phyloP scores from a whole-genome alignment of 1,139 yeast species.

The Wickerhamomyces sp. region DNA sequence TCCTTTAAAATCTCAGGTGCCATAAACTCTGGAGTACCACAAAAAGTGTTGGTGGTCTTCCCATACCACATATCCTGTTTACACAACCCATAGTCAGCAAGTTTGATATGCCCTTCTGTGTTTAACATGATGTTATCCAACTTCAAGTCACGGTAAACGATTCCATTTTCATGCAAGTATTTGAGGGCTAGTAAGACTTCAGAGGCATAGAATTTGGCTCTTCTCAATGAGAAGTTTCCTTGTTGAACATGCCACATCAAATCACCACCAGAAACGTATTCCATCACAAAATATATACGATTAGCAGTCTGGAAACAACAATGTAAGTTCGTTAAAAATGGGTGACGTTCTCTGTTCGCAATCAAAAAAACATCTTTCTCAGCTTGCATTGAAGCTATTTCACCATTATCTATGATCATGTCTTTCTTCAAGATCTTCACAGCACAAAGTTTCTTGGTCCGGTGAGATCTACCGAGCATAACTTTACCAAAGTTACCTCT shows the following conservation, averaged over 20 bases:
- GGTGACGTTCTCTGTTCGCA: constrained; percentile 88
- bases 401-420: constrained; percentile 90
- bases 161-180: constrained; percentile 93
- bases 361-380: constrained; percentile 89
- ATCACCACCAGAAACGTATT: constrained; percentile 96
- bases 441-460: constrained; percentile 71
- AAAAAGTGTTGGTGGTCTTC: constrained; percentile 89
- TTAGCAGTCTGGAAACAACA: constrained; percentile 98
- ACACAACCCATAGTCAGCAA: constrained; percentile 96
- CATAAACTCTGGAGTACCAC: constrained; percentile 99
- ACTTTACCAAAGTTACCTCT: constrained; percentile 98
- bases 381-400: constrained; percentile 89
- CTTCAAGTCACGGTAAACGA: constrained; percentile 93
- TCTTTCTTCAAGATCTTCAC: constrained; percentile 94
- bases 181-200: constrained; percentile 89
- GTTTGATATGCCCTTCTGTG: constrained; percentile 89
- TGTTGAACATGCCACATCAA: constrained; percentile 99
- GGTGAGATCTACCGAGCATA: constrained; percentile 91
- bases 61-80: constrained; percentile 93
- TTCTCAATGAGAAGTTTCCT: constrained; percentile 77
- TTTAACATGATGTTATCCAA: constrained; percentile 89
- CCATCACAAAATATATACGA: constrained; percentile 97
- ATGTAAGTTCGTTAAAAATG: constrained; percentile 83
- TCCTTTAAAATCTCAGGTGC: constrained; percentile 97
- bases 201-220: constrained; percentile 97